phyloP scores from a whole-genome alignment of 768 basidiomycete species.

The Leucocoprinus sp. region DNA sequence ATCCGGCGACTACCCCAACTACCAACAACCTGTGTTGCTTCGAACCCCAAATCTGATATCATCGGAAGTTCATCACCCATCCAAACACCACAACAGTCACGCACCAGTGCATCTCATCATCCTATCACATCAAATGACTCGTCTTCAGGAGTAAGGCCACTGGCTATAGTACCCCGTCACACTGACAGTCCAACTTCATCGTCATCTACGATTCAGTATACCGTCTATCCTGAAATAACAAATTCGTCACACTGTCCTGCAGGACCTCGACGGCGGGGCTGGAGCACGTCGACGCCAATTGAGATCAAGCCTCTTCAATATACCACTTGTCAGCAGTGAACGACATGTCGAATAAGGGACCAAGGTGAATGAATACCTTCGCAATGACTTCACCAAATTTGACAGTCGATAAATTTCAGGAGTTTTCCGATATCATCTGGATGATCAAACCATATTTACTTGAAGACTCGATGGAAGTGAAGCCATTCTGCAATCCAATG shows the following conservation, averaged over 20 bases:
- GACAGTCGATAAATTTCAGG: neutral
- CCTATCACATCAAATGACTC: neutral
- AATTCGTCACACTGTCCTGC: neutral
- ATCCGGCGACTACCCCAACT: conserved; percentile 1
- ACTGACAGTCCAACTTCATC: neutral
- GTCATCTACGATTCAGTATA: neutral
- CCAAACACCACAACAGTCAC: neutral
- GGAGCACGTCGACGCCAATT: neutral
- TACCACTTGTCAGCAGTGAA: neutral
- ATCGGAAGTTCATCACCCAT: neutral
- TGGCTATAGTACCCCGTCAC: neutral
- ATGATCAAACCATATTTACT: neutral
- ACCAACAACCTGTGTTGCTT: neutral
- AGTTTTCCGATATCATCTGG: neutral
- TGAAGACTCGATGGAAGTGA: neutral
- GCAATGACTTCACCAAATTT: neutral
- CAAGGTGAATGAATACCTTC: neutral
- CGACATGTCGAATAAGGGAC: neutral
- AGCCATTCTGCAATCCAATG: neutral
- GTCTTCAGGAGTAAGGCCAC: neutral
- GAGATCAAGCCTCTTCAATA: neutral
- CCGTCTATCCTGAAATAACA: neutral
- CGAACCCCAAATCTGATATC: neutral
- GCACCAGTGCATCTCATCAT: neutral
- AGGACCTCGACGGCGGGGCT: neutral